Percentiles rank a stretch among this genome's conserved stretches.
Conservation (phyloP, 1,284 basidiomycete genomes). For the Cystobasidium slooffiae region DNA sequence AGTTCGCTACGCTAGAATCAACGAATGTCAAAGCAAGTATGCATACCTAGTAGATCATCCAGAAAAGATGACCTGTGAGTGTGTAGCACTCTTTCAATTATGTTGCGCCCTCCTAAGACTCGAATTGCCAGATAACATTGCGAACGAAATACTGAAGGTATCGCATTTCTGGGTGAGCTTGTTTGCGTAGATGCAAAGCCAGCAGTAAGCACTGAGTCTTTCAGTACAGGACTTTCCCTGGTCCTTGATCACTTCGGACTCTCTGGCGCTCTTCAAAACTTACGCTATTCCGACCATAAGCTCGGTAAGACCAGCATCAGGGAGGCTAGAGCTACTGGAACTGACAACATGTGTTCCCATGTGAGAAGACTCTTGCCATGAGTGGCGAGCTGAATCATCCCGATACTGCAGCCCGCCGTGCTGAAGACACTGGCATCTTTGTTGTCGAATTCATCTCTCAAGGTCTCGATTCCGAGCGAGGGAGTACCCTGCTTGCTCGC, state of each 20-base stretch:
- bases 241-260: constrained; percentile 3
- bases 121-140: background rate
- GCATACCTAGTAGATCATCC: constrained; percentile 8
- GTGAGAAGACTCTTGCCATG: constrained; percentile 14
- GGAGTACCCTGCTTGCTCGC: constrained; percentile 19
- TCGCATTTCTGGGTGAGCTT: constrained; percentile 40
- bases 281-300: constrained; percentile 42
- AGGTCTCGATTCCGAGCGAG: constrained; percentile 30
- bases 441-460: constrained; percentile 25
- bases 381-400: constrained; percentile 13
- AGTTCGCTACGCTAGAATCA: constrained; percentile 12
- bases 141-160: constrained; percentile 35
- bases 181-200: background rate
- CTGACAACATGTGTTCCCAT: background rate
- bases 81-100: background rate
- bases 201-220: background rate
- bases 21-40: constrained; percentile 11
- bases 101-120: background rate
- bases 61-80: constrained; percentile 32
- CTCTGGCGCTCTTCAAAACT: constrained; percentile 42
- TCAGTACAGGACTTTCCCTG: constrained; percentile 32
- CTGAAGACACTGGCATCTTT: constrained; percentile 37
- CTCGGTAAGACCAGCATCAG: constrained; percentile 6
- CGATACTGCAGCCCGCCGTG: constrained; percentile 3
- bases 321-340: background rate